Evolutionary conservation across 495 filamentous ascomycete species (phyloP).

Genomic region (Daldinia childiae): DNA sequence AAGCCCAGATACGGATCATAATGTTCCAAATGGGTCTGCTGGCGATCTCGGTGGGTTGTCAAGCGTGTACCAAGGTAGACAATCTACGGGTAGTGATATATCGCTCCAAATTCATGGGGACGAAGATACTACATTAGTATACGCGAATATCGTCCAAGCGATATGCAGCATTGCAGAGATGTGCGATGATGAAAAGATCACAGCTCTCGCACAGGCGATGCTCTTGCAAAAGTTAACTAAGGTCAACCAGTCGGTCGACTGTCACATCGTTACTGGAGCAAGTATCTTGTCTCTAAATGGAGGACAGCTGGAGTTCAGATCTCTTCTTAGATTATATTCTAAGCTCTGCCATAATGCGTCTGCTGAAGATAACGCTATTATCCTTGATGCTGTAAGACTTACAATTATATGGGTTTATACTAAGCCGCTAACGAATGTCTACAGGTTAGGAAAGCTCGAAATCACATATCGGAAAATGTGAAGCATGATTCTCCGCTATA

Average conservation of each 20-base stretch:
- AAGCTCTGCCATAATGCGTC: constrained; percentile 76
- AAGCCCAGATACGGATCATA: constrained; percentile 69
- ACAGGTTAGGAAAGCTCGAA: constrained; percentile 77
- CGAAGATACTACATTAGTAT: constrained; percentile 75
- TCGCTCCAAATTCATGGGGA: constrained; percentile 76
- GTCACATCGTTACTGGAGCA: constrained; percentile 82
- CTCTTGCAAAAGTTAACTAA: constrained; percentile 91
- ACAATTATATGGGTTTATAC: constrained; percentile 34
- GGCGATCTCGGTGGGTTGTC: constrained; percentile 50
- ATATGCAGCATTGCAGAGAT: constrained; percentile 85
- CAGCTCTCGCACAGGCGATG: constrained; percentile 94
- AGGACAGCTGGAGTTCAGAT: constrained; percentile 78
- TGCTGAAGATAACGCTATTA: constrained; percentile 66
- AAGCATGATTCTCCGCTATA: constrained; percentile 73
- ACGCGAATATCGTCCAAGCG: constrained; percentile 85
- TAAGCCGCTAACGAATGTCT: constrained; percentile 28
- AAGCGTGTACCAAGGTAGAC: constrained; percentile 61
- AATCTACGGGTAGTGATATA: constrained; percentile 76
- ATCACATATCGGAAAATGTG: constrained; percentile 75
- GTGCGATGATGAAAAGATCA: constrained; percentile 89
- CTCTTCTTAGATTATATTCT: constrained; percentile 83
- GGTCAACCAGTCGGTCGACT: constrained; percentile 77
- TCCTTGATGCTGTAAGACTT: constrained; percentile 69
- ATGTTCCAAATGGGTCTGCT: constrained; percentile 48
- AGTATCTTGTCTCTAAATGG: constrained; percentile 79